A percentile compares a stretch with the other conserved stretches of the same genome.
These are phyloP conservation scores for Diaporthe nobilis DNA, from an alignment of 2,329 filamentous ascomycete genomes.

Conservation along the genomic window DNA sequence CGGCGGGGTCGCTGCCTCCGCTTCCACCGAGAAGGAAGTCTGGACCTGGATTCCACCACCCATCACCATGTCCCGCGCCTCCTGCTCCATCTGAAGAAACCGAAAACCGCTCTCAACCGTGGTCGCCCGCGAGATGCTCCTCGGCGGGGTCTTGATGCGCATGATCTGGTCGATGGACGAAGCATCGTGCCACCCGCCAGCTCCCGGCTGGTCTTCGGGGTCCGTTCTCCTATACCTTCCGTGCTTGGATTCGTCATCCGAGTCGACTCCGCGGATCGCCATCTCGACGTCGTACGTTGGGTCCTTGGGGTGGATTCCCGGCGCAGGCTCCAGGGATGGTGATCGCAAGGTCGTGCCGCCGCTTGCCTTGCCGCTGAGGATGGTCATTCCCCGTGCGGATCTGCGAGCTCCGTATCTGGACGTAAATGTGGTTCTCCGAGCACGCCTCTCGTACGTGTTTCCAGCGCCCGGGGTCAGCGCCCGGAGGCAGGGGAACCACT, in stretches of 20 bases:
- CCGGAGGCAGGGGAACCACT: conserved; percentile 27
- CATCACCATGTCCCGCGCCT: conserved; percentile 1
- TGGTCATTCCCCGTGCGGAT: neutral
- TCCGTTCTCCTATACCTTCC: neutral
- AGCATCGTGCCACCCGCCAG: conserved; percentile 1
- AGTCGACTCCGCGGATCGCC: neutral
- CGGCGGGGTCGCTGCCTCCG: conserved; percentile 2
- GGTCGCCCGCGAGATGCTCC: neutral
- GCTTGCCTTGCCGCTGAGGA: conserved; percentile 7
- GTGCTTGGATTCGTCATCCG: neutral
- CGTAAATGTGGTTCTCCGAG: neutral
- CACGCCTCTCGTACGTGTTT: neutral
- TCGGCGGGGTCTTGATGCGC: conserved; percentile 23
- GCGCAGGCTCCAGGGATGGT: conserved; percentile 3
- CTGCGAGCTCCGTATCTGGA: neutral
- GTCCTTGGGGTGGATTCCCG: neutral
- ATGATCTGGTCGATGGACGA: conserved; percentile 11
- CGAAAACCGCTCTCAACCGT: conserved; percentile 1
- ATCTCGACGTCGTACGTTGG: conserved; percentile 5
- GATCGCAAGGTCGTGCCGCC: conserved; percentile 15
- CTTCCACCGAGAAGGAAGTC: conserved; percentile 13
- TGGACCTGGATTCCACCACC: neutral
- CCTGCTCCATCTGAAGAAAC: conserved; percentile 16
- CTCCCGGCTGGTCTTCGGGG: neutral
- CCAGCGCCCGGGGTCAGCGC: neutral